These are phyloP conservation scores for Hypomyces rosellus DNA, from an alignment of 2,329 filamentous ascomycete genomes.

Conservation along the genomic window DNA sequence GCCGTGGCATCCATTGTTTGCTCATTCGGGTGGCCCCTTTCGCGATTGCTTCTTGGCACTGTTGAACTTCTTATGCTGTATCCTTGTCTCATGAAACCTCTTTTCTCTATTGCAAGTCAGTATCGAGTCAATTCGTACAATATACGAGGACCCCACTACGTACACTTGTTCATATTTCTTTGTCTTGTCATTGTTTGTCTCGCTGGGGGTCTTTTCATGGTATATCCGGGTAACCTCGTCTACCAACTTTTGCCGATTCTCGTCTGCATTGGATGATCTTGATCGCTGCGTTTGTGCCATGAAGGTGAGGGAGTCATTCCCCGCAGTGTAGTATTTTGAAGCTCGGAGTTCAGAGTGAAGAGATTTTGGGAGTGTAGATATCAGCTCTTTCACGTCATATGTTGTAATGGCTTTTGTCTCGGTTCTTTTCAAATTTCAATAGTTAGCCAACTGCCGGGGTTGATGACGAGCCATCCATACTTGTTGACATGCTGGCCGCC, in stretches of 20 bases:
- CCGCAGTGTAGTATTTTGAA: conserved; percentile 48
- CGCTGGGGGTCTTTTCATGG: conserved; percentile 37
- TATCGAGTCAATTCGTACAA: not conserved
- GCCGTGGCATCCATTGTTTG: too few species aligned
- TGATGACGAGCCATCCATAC: conserved; percentile 29
- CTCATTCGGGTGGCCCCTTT: conserved; percentile 25
- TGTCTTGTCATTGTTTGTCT: conserved; percentile 39
- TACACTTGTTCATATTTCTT: conserved; percentile 45
- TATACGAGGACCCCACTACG: conserved; percentile 18
- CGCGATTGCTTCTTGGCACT: conserved; percentile 46
- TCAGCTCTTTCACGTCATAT: conserved; percentile 44
- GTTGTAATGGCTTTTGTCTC: conserved; percentile 53
- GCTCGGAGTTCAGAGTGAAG: conserved; percentile 40
- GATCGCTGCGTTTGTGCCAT: conserved; percentile 50
- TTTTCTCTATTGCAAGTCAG: conserved; percentile 35
- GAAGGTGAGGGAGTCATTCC: conserved; percentile 47
- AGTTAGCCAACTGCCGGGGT: not conserved
- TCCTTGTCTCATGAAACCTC: conserved; percentile 37
- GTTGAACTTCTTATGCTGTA: conserved; percentile 43
- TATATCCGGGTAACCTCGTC: conserved; percentile 46
- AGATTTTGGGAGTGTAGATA: conserved; percentile 38
- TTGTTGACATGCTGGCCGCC: conserved; percentile 59
- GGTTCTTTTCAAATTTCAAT: conserved; percentile 35
- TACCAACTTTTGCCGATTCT: conserved; percentile 45
- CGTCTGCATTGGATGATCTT: conserved; percentile 44